phyloP scores from a whole-genome alignment of 768 basidiomycete species.

The Galerina sulciceps region DNA sequence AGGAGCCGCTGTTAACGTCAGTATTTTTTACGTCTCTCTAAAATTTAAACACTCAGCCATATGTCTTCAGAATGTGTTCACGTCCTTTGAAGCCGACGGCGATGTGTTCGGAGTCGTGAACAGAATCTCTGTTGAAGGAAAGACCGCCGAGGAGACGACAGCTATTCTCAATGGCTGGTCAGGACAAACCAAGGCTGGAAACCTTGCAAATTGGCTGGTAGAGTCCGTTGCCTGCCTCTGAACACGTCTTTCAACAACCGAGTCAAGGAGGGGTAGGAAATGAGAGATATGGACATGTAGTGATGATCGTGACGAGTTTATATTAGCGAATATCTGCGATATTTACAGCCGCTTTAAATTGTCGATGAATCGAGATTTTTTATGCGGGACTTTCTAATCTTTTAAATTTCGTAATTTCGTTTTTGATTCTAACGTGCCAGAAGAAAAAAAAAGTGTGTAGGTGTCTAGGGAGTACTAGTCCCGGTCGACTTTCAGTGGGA shows the following conservation, averaged over 20 bases:
- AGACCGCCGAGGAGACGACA: slow-evolving; percentile 6
- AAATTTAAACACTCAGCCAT: not conserved
- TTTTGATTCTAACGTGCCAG: too few relatives aligned
- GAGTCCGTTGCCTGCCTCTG: slow-evolving; percentile 1
- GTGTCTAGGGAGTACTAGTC: too few relatives aligned
- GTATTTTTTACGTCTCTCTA: not conserved
- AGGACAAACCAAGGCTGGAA: slow-evolving; percentile 1
- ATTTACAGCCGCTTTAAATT: too few relatives aligned
- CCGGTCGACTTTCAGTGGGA: too few relatives aligned
- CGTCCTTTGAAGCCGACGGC: slow-evolving; percentile 1
- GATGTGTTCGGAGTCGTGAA: slow-evolving; percentile 5
- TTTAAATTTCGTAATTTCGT: too few relatives aligned
- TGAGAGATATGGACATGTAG: too few relatives aligned
- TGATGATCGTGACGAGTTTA: too few relatives aligned
- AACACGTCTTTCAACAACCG: not conserved
- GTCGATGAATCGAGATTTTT: too few relatives aligned
- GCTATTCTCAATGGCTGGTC: slow-evolving; percentile 6
- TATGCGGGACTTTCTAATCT: too few relatives aligned
- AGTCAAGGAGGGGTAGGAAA: too few relatives aligned
- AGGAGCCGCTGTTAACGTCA: not conserved
- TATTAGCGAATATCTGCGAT: too few relatives aligned
- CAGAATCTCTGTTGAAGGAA: not conserved
- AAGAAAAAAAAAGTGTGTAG: too few relatives aligned
- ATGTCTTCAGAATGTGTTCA: not conserved
- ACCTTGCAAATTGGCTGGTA: slow-evolving; percentile 10